phyloP scores from a whole-genome alignment of 164 flowering plant species.

The Sedum album region DNA sequence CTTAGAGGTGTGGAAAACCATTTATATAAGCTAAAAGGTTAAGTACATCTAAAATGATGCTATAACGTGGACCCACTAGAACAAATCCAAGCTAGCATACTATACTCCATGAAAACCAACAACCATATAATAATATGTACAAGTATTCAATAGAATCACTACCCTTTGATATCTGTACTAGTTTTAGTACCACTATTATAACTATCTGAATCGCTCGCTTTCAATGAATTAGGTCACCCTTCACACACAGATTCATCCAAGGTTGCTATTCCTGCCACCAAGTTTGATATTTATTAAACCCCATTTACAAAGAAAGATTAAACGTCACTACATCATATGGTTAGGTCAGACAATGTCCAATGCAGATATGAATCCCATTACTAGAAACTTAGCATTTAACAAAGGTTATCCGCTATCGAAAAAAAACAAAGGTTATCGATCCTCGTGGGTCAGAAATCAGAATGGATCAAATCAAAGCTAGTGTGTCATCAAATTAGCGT shows the following conservation, averaged over 20 bases:
- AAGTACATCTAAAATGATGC: slow-evolving; percentile 1
- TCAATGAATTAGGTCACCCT: slow-evolving; percentile 6
- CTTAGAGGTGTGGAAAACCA: not conserved
- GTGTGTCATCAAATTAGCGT: slow-evolving; percentile 1
- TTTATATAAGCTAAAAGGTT: not conserved
- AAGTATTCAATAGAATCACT: not conserved
- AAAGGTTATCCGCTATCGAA: too few relatives aligned
- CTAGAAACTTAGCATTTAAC: not conserved
- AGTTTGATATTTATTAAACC: not conserved
- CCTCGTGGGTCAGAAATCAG: slow-evolving; percentile 2
- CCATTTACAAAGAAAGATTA: not conserved
- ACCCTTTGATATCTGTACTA: too few relatives aligned
- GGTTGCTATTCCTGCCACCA: not conserved
- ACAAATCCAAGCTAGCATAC: not conserved
- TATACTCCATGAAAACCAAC: not conserved
- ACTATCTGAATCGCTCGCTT: not conserved
- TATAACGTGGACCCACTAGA: not conserved
- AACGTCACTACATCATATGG: not conserved
- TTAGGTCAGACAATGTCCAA: not conserved
- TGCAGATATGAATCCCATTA: not conserved
- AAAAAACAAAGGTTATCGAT: not conserved
- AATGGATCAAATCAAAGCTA: not conserved
- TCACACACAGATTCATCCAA: not conserved
- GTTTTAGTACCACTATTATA: not conserved
- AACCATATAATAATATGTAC: not conserved